These are phyloP conservation scores for Rhododendron ovatum DNA, from an alignment of 148 eudicot genomes.

Conservation along the genomic window DNA sequence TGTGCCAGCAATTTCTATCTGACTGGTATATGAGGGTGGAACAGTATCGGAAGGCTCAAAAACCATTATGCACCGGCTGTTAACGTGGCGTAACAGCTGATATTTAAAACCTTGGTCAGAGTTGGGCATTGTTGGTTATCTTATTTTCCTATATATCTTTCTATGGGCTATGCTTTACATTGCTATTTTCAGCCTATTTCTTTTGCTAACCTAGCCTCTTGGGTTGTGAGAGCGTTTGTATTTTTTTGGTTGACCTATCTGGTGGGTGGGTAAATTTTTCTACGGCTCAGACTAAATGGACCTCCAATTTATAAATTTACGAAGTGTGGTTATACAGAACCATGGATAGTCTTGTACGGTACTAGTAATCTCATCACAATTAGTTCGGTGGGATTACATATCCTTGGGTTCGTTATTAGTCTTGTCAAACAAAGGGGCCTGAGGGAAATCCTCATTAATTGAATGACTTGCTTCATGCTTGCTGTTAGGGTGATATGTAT, in stretches of 20 bases:
- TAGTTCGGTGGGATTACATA: not conserved
- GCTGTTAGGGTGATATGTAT: not conserved
- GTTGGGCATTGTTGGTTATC: not conserved
- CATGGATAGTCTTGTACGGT: not conserved
- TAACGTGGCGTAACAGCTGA: not conserved
- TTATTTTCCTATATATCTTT: not conserved
- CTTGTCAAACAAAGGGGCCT: not conserved
- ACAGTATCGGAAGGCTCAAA: not conserved
- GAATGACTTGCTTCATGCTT: not conserved
- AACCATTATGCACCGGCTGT: not conserved
- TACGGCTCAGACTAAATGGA: not conserved
- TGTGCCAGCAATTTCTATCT: not conserved
- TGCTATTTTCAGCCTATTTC: not conserved
- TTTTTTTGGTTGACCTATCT: not conserved
- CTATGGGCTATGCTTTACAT: not conserved
- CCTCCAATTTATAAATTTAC: not conserved
- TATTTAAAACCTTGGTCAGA: not conserved
- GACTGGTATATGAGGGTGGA: not conserved
- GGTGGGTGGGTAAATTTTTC: not conserved
- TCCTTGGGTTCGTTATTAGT: not conserved
- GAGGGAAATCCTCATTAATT: not conserved
- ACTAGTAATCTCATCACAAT: not conserved
- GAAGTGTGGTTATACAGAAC: not conserved
- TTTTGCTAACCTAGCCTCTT: not conserved
- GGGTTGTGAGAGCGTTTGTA: not conserved